Evolutionary conservation across 1,139 yeast species (phyloP), one percentile per base, ranked within the genome.

Genomic region (Suhomyces choctaworum): DNA sequence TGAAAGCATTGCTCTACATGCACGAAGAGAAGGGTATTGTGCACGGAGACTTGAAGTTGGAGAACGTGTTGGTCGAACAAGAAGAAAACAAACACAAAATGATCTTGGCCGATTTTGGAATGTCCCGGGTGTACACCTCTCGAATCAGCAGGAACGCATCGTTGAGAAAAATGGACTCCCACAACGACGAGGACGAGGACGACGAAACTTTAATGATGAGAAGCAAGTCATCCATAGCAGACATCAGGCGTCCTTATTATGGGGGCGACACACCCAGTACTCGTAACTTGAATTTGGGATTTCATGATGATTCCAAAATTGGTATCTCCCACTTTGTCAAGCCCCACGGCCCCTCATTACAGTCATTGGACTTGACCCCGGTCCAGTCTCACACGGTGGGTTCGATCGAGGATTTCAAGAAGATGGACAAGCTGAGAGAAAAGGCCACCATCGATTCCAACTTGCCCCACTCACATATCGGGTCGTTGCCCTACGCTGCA

Each of bases 401-500:
- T 3, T 21, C 37, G 3, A 10, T 44, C 13, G 27, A 27, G 22
- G 54, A 53, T 29, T 46, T 46, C 31, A 49, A 46, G 31, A 36
- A 41, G 14, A 45, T 40, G 23, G 36, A 34, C 22, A 44, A 37
- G 11, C 27, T 16, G 17, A 27, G 24, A 13, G 15, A 24, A 7
- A 12, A 30, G n/a, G 23, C 23, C 13, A 58, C 54, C 2, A 52
- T 62, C 19, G 73, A 66, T 36, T 58, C 73, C 2, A 68, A 64
- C 29, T 56, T 76, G 23, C 85, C 86, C 1, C 84, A 79, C 51
- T 65, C 78, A 17, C 84, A 80, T 48, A 85, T 88, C 39, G 97
- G 97, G 0, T 88, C 96, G 1, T 66, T 90, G 25, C 97, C 97
- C 0, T 90, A 88, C 55, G 96, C 96, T 1, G 76, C 96, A 0